Percentiles rank a stretch among this genome's conserved stretches.
Evolutionary conservation across 176 grass and related monocot species (phyloP).

Genomic region (Luzula sylvatica): DNA sequence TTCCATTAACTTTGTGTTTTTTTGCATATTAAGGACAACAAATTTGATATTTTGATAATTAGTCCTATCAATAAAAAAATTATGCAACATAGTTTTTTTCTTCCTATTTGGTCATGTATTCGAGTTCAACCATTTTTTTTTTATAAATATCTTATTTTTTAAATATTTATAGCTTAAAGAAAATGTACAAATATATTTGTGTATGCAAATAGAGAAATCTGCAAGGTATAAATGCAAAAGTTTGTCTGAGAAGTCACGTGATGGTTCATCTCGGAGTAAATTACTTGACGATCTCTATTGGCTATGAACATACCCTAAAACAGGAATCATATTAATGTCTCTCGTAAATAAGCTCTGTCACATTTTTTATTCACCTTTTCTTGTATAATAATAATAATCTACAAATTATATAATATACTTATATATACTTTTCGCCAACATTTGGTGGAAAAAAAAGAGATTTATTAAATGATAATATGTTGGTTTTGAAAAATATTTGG

Average conservation of each 20-base stretch:
- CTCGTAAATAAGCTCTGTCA: not conserved
- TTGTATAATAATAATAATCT: no score
- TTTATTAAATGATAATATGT: no score
- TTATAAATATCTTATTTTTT: not conserved
- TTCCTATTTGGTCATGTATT: no score
- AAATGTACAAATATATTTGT: not conserved
- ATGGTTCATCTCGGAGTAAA: constrained; percentile 12
- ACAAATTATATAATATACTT: no score
- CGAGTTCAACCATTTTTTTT: not conserved
- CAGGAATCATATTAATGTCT: constrained; percentile 2
- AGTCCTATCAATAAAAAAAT: not conserved
- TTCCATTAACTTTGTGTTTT: no score
- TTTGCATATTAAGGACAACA: no score
- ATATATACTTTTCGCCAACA: no score
- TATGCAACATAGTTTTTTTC: not conserved
- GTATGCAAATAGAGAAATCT: not conserved
- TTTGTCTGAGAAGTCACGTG: constrained; percentile 22
- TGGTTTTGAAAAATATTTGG: no score
- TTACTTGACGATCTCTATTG: constrained; percentile 3
- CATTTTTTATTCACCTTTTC: not conserved
- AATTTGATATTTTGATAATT: no score
- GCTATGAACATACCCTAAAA: constrained; percentile 1
- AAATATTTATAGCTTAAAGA: not conserved
- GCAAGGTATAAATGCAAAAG: not conserved
- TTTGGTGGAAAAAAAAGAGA: no score